Evolutionary conservation across 306 rosid genomes (phyloP), one percentile per base, ranked within the genome.

Genomic region (Quercus suber): DNA sequence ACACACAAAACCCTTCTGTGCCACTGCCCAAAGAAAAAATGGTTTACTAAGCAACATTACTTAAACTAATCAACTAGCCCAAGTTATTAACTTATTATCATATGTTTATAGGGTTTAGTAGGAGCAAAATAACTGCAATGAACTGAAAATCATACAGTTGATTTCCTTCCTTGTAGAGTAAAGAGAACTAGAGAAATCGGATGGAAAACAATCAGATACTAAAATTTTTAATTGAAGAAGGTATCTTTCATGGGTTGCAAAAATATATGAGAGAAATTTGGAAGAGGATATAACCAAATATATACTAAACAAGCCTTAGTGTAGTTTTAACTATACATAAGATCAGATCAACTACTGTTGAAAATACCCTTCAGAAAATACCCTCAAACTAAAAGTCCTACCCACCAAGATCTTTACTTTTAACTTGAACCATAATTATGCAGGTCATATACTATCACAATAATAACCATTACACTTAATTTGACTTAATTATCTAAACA

Each of bases 211-310:
- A 55, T 45, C 49, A 55, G 53, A 49, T 43, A 28, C 21, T 28
- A 17, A 30, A 59, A 41, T 61, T 55, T 27, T 71, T 55, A 73
- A 73, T 77, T 25, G 28, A 43, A 55, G 27, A 82, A 20, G 59
- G 31, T 33, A 74, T 37, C 45, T 37, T 37, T 37, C 43, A 37
- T 37, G 43, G 43, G 43, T 37, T 37, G 43, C 43, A 37, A 37
- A 37, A 37, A 37, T 37, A 37, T 37, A 59, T n/a, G 37, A 11
- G 18, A 60, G 35, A 5, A 28, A 61, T 28, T 61, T 37, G 45
- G 45, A 11, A 28, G 25, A 27, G 20, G 30, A 61, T 13, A 61
- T 15, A 61, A 5, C 20, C 15, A 27, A 14, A 28, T 31, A 61
- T 25, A 61, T 27, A 15, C 21, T 6, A 7, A 43, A 65, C 45